phyloP scores from a whole-genome alignment of 2,329 filamentous ascomycete species.

The Paramyrothecium roridum region DNA sequence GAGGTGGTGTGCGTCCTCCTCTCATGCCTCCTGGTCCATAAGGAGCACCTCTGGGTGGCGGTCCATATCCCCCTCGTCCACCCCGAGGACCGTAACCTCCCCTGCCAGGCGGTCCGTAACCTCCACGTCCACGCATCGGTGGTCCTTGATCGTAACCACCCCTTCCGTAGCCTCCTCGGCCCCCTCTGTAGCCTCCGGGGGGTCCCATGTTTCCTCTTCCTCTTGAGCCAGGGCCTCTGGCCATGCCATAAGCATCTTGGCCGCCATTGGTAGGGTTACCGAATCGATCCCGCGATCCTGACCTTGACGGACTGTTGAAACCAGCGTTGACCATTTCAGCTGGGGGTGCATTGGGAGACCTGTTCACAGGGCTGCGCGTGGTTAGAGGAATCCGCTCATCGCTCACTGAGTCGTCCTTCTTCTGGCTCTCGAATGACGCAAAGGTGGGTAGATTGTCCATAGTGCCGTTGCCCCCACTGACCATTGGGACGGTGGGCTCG shows the following conservation, averaged over 20 bases:
- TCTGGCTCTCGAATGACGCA: constrained; percentile 66
- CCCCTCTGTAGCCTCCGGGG: constrained; percentile 40
- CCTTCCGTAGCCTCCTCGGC: constrained; percentile 46
- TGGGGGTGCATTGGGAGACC: constrained; percentile 43
- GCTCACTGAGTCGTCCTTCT: constrained; percentile 56
- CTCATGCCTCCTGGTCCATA: constrained; percentile 18
- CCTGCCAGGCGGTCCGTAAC: constrained; percentile 38
- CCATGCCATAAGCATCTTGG: constrained; percentile 43
- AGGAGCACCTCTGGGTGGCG: constrained; percentile 24
- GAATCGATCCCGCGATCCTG: constrained; percentile 58
- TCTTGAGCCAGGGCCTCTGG: constrained; percentile 40
- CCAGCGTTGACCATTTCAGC: constrained; percentile 33
- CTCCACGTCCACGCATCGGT: constrained; percentile 35
- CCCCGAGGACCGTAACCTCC: constrained; percentile 40
- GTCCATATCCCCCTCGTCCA: constrained; percentile 28
- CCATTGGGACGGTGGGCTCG: constrained; percentile 57
- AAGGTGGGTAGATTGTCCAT: constrained; percentile 51
- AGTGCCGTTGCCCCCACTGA: constrained; percentile 50
- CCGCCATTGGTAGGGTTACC: constrained; percentile 52
- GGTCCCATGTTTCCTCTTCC: constrained; percentile 45
- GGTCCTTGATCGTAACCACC: constrained; percentile 48
- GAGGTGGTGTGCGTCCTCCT: constrained; percentile 34
- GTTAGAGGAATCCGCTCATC: constrained; percentile 74
- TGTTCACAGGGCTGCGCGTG: constrained; percentile 57
- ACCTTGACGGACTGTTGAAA: constrained; percentile 32